These are phyloP conservation scores for Peronospora farinosa DNA, from an alignment of 352 stramenopile genomes.

Conservation along the genomic window DNA sequence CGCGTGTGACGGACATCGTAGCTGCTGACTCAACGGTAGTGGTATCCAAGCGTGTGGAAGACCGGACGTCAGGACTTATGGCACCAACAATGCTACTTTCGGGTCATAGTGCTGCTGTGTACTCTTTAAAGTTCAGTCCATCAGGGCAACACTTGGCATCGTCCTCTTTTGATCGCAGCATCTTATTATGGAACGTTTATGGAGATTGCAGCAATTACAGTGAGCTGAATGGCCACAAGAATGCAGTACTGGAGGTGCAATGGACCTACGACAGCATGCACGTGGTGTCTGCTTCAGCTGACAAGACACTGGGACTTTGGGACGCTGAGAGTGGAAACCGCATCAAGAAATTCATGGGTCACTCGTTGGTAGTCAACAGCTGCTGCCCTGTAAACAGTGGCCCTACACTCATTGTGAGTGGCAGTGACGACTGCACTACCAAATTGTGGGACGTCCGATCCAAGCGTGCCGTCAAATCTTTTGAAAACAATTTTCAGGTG, in stretches of 20 bases:
- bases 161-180: constrained; percentile 63
- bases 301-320: constrained; percentile 89
- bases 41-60: constrained; percentile 40
- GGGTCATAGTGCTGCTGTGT: constrained; percentile 63
- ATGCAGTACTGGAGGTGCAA: constrained; percentile 90
- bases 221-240: constrained; percentile 92
- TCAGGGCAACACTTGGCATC: constrained; percentile 65
- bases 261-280: constrained; percentile 87
- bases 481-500: constrained; percentile 87
- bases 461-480: constrained; percentile 72
- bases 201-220: constrained; percentile 91
- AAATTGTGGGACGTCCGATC: constrained; percentile 87
- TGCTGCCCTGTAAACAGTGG: constrained; percentile 82
- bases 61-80: constrained; percentile 57
- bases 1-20: constrained; percentile 66
- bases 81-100: constrained; percentile 77
- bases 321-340: constrained; percentile 74
- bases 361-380: constrained; percentile 88
- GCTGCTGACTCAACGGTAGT: constrained; percentile 58
- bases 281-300: constrained; percentile 88
- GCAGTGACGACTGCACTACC: constrained; percentile 86
- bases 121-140: constrained; percentile 78
- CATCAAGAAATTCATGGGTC: constrained; percentile 81
- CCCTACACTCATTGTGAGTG: constrained; percentile 79
- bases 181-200: constrained; percentile 88